Base-by-base conservation (phyloP, 2,329 filamentous ascomycete genomes). In the Decorospora gaudefroyi region DNA sequence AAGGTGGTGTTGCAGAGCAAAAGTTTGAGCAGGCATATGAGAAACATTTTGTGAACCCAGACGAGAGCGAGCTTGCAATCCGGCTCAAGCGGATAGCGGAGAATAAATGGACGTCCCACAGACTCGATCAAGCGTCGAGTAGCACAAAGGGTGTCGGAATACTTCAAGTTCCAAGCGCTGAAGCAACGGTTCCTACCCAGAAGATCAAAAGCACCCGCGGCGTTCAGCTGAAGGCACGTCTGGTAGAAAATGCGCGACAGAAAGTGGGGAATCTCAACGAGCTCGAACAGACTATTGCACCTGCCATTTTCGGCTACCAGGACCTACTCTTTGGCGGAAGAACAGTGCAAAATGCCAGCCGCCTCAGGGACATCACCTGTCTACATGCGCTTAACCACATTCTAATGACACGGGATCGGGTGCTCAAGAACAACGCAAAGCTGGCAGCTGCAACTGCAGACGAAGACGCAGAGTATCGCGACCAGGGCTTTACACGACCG, bases 401-500 rank as follows among this genome's bases (percentile, higher is more conserved):
- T 27, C 85, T 95, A 71, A 96, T 96, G 69, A 96, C 92, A 1
- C 84, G 93, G 54, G 92, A 97, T 64, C 83, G 85, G 19, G 87
- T 97, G 0, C 81, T 97, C 49, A 97, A 96, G 71, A 95, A 97
- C 72, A 97, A 91, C 64, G 82, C 87, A 40, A 88, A 85, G 53
- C 72, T 95, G 8, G 77, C 86, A 7, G 85, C 84, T 57, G 82
- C 86, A 40, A 78, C 82, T 3, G 79, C 80, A 7, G 78, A 78
- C 25, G 74, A 79, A 11, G 85, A 67, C 25, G 73, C 87, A 4
- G 90, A 96, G 55, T 76, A 90, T 12, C 83, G 90, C 52, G 93
- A 99, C 57, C 93, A 99, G 71, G 93, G 93, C 0, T 99, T 96
- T 70, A 96, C 92, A 0, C 79, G 93, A 4, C 93, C 93, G 6